Base-by-base conservation (phyloP, 257 asterid species). In the Rauvolfia tetraphylla region DNA sequence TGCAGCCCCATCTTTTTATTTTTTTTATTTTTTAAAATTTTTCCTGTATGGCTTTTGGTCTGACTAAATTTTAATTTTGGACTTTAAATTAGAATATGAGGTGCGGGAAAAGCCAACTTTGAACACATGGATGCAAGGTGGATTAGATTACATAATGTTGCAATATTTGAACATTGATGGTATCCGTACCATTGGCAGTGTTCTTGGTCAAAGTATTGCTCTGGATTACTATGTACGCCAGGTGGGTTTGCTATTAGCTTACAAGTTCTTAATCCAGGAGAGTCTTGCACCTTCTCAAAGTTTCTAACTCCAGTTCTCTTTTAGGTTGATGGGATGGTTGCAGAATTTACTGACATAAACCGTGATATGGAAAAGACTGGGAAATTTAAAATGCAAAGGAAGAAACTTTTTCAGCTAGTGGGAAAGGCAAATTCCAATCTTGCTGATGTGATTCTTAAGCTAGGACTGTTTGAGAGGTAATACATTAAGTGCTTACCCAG, bases 171-270 rank as follows among this genome's bases (percentile, higher is more conserved):
- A 88, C 76, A 86, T 75, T 62, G 98, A 95, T 75, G 98, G 97
- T 36, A 95, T 95, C 85, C 95, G 98, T 49, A 92, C 92, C 75
- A 91, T 95, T 77, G 98, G 98, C 74, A 91, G 98, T 84, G 98
- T 95, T 85, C 98, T 95, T 81, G 98, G 98, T 78, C 98, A 95
- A 81, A 92, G 98, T 87, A 91, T 95, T 86, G 98, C 98, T 83
- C 98, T 95, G 80, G 98, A 95, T 80, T 95, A 92, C 84, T 95
- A 95, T 83, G 98, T 95, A 74, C 96, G 97, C 78, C 98, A 95
- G 91, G 98, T 95, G 70, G 75, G 89, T 79, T 34, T 77, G 75
- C 59, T 49, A 9, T 61, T 71, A 54, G 75, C 69, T 78, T 66
- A 33, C 48, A 53, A 22, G 42, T 38, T 78, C 68, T 54, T 78